Evolutionary conservation across 2,329 filamentous ascomycete species (phyloP).

Genomic region (Cryphonectria japonica): DNA sequence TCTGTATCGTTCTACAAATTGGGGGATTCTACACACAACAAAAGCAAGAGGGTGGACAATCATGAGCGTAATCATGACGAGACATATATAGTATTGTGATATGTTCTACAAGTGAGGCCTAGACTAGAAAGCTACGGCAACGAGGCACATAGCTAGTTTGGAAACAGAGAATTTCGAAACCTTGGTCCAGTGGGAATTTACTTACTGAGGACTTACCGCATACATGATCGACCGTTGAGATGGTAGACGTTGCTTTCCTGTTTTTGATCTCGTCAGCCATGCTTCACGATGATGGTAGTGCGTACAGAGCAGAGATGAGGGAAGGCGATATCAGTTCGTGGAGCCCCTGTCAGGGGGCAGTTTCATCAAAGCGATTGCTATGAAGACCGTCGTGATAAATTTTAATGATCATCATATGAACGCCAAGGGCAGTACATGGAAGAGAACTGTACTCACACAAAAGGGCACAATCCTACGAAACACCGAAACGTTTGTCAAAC

Average conservation of each 20-base stretch:
- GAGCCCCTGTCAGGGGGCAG: conserved; percentile 73
- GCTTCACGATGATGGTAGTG: neutral
- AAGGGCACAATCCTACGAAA: neutral
- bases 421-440: neutral
- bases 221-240: neutral
- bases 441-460: conserved; percentile 1
- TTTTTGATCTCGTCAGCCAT: conserved; percentile 20
- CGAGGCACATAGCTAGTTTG: neutral
- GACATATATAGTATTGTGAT: neutral
- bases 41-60: neutral
- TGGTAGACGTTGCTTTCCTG: neutral
- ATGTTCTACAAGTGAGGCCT: neutral
- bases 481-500: neutral
- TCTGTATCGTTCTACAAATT: neutral
- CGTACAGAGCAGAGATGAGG: neutral
- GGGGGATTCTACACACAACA: neutral
- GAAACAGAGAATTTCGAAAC: neutral
- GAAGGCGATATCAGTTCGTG: conserved; percentile 40
- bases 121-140: neutral
- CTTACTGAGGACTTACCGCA: neutral
- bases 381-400: conserved; percentile 88
- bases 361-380: conserved; percentile 81
- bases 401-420: conserved; percentile 69
- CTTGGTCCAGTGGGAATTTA: neutral
- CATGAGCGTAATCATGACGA: neutral